Evolutionary conservation across 2,329 filamentous ascomycete species (phyloP).

Genomic region (Sclerotinia nivalis): DNA sequence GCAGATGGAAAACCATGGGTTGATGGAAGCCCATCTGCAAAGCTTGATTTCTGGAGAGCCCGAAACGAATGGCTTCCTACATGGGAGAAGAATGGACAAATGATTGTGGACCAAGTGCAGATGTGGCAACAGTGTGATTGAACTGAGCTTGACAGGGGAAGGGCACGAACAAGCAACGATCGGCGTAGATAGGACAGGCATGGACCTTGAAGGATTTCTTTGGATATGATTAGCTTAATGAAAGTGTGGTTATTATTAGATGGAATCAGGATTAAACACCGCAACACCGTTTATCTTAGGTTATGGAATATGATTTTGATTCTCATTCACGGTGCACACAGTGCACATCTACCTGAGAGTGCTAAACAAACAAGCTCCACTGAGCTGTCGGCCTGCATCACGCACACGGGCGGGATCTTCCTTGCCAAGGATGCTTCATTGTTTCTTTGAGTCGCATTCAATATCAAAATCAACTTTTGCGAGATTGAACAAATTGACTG

Average conservation of each 20-base stretch:
- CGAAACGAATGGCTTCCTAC: constrained; percentile 67
- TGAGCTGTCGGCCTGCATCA: background rate
- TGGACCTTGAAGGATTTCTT: constrained; percentile 8
- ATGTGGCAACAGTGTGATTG: constrained; percentile 72
- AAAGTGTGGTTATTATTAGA: constrained; percentile 20
- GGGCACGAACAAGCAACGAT: background rate
- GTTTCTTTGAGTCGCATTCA: background rate
- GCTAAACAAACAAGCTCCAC: background rate
- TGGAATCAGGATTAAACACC: background rate
- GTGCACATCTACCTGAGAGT: background rate
- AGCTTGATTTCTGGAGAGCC: constrained; percentile 75
- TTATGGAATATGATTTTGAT: background rate
- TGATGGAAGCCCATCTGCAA: constrained; percentile 64
- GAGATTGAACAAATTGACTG: background rate
- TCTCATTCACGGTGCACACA: background rate
- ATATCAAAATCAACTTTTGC: background rate
- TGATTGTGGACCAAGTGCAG: constrained; percentile 69
- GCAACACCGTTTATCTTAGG: background rate
- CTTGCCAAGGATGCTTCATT: background rate
- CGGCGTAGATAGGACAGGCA: background rate
- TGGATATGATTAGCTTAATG: constrained; percentile 6
- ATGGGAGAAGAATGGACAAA: constrained; percentile 63
- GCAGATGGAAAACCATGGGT: constrained; percentile 76
- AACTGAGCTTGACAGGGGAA: constrained; percentile 14
- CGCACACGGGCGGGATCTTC: background rate